Base-by-base conservation (phyloP, 768 basidiomycete genomes). In the Lyophyllum shimeji region DNA sequence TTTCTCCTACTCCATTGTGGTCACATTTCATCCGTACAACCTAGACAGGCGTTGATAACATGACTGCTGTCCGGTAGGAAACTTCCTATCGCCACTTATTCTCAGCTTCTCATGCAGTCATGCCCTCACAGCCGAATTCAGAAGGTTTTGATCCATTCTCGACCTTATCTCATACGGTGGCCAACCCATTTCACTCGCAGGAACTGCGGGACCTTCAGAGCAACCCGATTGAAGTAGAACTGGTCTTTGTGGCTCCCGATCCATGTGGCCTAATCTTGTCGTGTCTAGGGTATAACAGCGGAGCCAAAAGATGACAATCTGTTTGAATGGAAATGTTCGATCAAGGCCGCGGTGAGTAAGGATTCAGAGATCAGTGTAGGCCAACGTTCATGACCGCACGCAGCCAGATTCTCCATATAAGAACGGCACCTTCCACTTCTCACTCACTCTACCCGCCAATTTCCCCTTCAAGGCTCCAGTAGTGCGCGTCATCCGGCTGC, bases 381-480 rank as follows among this genome's bases (percentile, higher is more conserved):
- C 56, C 25, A 50, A 24, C 43, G 24, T 50, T 51, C 46, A 62
- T 53, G 50, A 45, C 58, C 45, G 55, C 17, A 29, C 44, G 23
- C 60, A 93, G 91, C 65, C 82, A 45, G 85, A 88, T 60, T 89
- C 88, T 25, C 93, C 92, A 0, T 94, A 94, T 79, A 90, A 86
- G 70, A 82, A 80, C 50, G 92, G 93, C 46, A 90, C 82, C 0
- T 94, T 91, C 71, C 77, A 82, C 61, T 93, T 93, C 69, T 85
- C 72, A 37, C 67, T 93, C 12, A 71, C 74, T n/a, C 75, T 94
- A n/a, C 90, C 92, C 0, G 63, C 77, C n/a, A 87, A 83, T 69
- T 94, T 87, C 61, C 92, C 93, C 7, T 94, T 94, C 83, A 93
- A 94, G 70, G 83, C 93, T 3, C 92, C 92, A 34, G 77, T 79